phyloP scores from a whole-genome alignment of 805 yeast genomes.

The Candida caryicola region DNA sequence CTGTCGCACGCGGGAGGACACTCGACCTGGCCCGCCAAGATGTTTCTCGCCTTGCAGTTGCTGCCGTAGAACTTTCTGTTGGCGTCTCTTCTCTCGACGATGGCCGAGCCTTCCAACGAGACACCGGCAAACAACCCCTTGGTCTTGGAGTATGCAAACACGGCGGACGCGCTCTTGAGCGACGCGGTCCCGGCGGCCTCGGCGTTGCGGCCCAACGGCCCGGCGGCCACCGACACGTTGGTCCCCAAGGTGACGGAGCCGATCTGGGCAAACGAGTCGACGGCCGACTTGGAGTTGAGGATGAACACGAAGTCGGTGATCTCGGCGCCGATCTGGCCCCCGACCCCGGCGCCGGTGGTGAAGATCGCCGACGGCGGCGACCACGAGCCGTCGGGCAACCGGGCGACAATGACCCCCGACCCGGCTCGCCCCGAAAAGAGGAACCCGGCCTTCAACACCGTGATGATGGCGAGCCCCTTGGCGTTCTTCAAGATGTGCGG shows the following conservation, averaged over 20 bases:
- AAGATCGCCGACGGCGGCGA: constrained; percentile 95
- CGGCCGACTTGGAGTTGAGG: constrained; percentile 82
- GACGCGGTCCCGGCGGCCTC: constrained; percentile 97
- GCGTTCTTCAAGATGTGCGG: constrained; percentile 84
- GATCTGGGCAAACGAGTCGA: constrained; percentile 86
- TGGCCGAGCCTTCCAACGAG: constrained; percentile 92
- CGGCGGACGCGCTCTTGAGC: constrained; percentile 79
- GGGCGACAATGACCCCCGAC: constrained; percentile 90
- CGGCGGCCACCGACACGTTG: constrained; percentile 92
- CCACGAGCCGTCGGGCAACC: constrained; percentile 94
- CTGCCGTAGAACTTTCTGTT: constrained; percentile 91
- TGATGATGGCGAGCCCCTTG: constrained; percentile 85
- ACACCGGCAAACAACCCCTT: constrained; percentile 98
- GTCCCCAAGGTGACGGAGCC: constrained; percentile 96
- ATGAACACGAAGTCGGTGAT: constrained; percentile 94
- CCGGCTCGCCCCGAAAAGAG: constrained; percentile 97
- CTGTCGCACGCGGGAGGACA: constrained; percentile 91
- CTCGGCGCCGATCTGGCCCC: constrained; percentile 96
- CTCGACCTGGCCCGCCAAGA: constrained; percentile 83
- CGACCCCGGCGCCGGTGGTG: constrained; percentile 98
- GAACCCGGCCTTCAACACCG: constrained; percentile 96
- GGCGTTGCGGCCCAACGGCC: constrained; percentile 95
- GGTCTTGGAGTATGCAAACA: constrained; percentile 90
- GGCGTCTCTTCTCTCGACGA: constrained; percentile 96
- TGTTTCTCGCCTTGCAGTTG: constrained; percentile 81